phyloP scores from a whole-genome alignment of 257 asterid genomes.

The Solanum okadae region DNA sequence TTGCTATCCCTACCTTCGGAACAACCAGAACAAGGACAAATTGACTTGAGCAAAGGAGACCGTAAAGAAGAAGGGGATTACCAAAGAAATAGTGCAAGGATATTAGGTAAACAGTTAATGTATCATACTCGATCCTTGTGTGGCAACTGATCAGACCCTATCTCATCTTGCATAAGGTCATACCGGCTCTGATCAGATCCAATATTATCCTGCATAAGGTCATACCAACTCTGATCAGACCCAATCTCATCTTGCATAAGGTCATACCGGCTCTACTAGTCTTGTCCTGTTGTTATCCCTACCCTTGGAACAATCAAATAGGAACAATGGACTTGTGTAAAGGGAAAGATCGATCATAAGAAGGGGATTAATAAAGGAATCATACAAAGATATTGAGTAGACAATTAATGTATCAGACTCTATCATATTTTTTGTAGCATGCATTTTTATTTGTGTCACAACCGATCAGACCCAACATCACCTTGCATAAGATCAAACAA shows the following conservation, averaged over 20 bases:
- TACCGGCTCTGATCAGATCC: not conserved
- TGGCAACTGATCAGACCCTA: not conserved
- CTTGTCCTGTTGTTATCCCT: not conserved
- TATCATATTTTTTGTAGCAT: not conserved
- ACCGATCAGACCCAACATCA: not conserved
- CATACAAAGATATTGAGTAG: not conserved
- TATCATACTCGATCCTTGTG: not conserved
- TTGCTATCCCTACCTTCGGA: not conserved
- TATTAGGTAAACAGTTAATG: not conserved
- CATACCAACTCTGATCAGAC: fast-evolving
- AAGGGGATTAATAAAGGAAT: not conserved
- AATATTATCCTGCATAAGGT: not conserved
- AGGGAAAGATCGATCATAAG: not conserved
- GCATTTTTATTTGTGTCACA: not conserved
- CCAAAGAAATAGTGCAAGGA: not conserved
- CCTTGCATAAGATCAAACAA: not conserved
- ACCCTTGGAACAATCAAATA: not conserved
- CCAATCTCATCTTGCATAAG: too few species aligned
- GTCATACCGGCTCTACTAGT: too few species aligned
- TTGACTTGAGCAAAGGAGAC: not conserved
- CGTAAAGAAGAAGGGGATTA: not conserved
- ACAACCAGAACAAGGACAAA: not conserved
- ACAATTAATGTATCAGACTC: not conserved
- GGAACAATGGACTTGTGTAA: not conserved
- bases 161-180: not conserved